Conservation (phyloP, 371 early-diverging fungal genomes). For the Rhizopus sp. region DNA sequence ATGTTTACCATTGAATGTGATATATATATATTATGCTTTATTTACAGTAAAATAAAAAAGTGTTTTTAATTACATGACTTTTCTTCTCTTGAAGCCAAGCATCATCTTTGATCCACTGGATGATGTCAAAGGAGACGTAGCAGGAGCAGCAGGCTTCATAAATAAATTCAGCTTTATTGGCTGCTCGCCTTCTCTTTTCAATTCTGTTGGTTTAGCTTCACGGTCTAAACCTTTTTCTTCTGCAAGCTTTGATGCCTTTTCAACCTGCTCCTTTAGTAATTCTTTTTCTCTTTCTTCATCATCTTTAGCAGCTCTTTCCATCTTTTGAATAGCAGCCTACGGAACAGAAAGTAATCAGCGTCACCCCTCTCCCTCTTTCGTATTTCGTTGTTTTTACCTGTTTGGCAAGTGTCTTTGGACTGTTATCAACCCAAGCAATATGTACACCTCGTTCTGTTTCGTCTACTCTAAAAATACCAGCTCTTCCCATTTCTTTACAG, state of each 20-base stretch:
- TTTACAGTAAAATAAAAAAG: not conserved
- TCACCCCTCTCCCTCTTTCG: not conserved
- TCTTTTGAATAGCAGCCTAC: constrained; percentile 81
- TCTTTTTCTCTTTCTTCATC: constrained; percentile 85
- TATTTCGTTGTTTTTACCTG: constrained; percentile 38
- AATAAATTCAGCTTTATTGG: constrained; percentile 43
- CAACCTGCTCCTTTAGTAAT: constrained; percentile 82
- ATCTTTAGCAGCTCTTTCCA: constrained; percentile 77
- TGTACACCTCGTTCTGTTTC: constrained; percentile 91
- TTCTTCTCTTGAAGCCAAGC: constrained; percentile 41
- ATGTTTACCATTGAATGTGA: no score
- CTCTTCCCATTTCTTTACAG: constrained; percentile 79
- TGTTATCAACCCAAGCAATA: constrained; percentile 90
- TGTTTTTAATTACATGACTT: not conserved
- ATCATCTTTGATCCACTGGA: constrained; percentile 36
- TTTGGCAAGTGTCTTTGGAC: constrained; percentile 81
- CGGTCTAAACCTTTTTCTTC: constrained; percentile 41
- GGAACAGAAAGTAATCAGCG: not conserved
- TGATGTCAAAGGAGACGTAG: constrained; percentile 17
- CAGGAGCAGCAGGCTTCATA: constrained; percentile 25
- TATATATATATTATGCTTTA: not conserved
- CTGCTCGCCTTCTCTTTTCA: constrained; percentile 60
- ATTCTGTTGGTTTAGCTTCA: constrained; percentile 55
- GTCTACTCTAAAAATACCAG: constrained; percentile 85
- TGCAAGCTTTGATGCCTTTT: constrained; percentile 62